Conservation (phyloP, 2,329 filamentous ascomycete genomes). For the Sarocladium kiliense region DNA sequence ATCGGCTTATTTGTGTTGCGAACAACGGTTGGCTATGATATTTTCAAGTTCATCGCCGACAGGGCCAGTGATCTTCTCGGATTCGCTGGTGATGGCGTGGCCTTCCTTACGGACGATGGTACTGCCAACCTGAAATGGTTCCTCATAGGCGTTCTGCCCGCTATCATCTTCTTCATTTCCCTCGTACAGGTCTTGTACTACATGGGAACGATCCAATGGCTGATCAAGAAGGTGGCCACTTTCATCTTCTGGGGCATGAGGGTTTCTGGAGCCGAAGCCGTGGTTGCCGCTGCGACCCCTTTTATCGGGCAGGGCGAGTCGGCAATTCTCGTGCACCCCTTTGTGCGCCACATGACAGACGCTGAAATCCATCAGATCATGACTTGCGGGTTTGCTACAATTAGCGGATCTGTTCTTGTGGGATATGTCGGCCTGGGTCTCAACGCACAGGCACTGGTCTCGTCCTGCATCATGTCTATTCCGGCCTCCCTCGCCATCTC, state of each 20-base stretch:
- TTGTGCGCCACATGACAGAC: conserved; percentile 77
- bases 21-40: conserved; percentile 76
- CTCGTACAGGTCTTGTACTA: conserved; percentile 86
- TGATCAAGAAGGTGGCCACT: conserved; percentile 77
- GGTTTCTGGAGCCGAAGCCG: conserved; percentile 84
- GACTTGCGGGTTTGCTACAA: conserved; percentile 88
- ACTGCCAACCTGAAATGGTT: conserved; percentile 59
- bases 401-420: conserved; percentile 80
- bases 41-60: conserved; percentile 82
- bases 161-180: conserved; percentile 94
- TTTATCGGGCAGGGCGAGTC: conserved; percentile 95
- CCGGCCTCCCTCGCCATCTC: conserved; percentile 84
- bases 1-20: conserved; percentile 84
- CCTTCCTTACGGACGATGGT: conserved; percentile 51
- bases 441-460: conserved; percentile 79
- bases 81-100: conserved; percentile 68
- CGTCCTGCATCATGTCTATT: conserved; percentile 93
- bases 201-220: conserved; percentile 79
- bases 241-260: conserved; percentile 90
- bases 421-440: conserved; percentile 82
- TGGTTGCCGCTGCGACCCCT: conserved; percentile 86
- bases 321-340: conserved; percentile 85
- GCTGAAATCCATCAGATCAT: conserved; percentile 91
- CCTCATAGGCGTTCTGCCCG: conserved; percentile 73
- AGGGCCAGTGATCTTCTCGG: conserved; percentile 70